Evolutionary conservation across 495 filamentous ascomycete genomes (phyloP).

Genomic region (Penicillium steckii): DNA sequence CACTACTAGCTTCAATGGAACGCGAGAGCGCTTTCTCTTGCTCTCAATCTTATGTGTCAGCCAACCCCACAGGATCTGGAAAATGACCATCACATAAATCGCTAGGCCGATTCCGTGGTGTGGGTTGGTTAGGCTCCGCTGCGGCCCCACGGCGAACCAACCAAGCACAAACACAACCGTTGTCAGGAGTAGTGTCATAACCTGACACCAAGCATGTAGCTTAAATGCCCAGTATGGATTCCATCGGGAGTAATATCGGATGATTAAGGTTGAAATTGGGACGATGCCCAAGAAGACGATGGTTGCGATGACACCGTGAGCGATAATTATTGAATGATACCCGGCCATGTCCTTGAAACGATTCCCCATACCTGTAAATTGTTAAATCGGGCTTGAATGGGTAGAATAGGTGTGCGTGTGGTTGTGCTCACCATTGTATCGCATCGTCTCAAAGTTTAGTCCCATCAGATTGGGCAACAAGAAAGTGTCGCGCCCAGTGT

Average conservation of each 20-base stretch:
- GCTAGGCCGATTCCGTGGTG: constrained; percentile 93
- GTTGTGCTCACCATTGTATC: constrained; percentile 78
- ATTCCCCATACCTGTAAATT: constrained; percentile 79
- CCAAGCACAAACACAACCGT: constrained; percentile 31
- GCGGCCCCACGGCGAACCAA: constrained; percentile 37
- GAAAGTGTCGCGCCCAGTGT: constrained; percentile 78
- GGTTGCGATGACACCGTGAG: constrained; percentile 81
- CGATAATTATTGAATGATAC: constrained; percentile 77
- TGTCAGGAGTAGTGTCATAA: constrained; percentile 56
- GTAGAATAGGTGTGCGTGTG: neutral
- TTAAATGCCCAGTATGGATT: constrained; percentile 67
- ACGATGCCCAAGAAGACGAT: constrained; percentile 87
- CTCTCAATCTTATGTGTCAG: constrained; percentile 63
- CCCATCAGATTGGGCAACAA: constrained; percentile 83
- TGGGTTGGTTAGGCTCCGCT: constrained; percentile 82
- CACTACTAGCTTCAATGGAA: constrained; percentile 73
- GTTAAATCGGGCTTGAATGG: constrained; percentile 1
- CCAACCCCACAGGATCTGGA: constrained; percentile 77
- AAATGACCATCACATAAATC: constrained; percentile 79
- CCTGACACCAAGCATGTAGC: constrained; percentile 82
- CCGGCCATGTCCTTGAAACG: constrained; percentile 71
- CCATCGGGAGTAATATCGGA: constrained; percentile 67
- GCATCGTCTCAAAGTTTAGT: constrained; percentile 90
- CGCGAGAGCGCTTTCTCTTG: constrained; percentile 52
- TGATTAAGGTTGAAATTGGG: constrained; percentile 72